A percentile compares a stretch with the other conserved stretches of the same genome.
phyloP scores from a whole-genome alignment of 1,284 basidiomycete species.

The Austroboletus novae-zelandiae region DNA sequence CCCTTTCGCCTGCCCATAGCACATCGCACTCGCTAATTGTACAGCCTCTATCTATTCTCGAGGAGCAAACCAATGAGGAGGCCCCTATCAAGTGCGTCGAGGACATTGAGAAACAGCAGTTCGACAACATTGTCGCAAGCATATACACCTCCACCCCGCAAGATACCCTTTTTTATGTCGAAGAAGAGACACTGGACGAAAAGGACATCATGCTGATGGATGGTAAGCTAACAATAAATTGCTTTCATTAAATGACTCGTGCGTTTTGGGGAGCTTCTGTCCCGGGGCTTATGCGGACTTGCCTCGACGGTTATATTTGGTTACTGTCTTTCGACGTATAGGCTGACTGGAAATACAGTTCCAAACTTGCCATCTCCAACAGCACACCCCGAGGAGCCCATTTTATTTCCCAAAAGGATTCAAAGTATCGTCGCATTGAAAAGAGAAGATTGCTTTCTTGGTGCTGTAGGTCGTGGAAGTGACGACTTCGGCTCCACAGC shows the following conservation, averaged over 20 bases:
- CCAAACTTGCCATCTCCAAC: conserved; percentile 52
- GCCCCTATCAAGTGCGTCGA: conserved; percentile 1
- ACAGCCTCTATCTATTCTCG: conserved; percentile 35
- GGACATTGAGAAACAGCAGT: conserved; percentile 15
- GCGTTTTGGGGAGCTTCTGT: conserved; percentile 8
- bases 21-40: conserved; percentile 39
- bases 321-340: conserved; percentile 12
- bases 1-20: conserved; percentile 29
- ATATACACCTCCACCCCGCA: conserved; percentile 27
- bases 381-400: conserved; percentile 32
- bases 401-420: conserved; percentile 37
- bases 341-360: conserved; percentile 39
- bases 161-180: conserved; percentile 36
- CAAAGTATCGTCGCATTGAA: conserved; percentile 29
- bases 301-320: conserved; percentile 19
- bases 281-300: conserved; percentile 26
- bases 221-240: conserved; percentile 35
- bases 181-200: conserved; percentile 54
- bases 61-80: conserved; percentile 10
- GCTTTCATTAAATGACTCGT: conserved; percentile 10
- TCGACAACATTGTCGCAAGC: conserved; percentile 25
- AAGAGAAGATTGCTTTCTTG: conserved; percentile 5
- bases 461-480: not conserved
- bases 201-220: conserved; percentile 51
- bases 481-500: conserved; percentile 10